These are phyloP conservation scores for Eleusine coracana DNA, from an alignment of 176 grass and related monocot species.

Conservation along the genomic window DNA sequence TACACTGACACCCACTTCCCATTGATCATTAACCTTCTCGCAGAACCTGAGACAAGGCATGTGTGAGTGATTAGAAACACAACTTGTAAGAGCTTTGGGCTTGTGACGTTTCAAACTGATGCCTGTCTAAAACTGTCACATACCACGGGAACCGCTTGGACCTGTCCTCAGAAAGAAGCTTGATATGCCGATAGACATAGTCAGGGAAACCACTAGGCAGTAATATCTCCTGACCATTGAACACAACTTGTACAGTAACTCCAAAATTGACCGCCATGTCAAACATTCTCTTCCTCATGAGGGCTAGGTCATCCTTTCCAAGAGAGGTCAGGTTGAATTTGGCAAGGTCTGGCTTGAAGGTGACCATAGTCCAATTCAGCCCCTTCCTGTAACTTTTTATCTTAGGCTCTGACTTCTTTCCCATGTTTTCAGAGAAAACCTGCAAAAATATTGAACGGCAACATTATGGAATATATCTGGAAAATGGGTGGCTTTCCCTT, in stretches of 20 bases:
- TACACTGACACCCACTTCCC: too few species aligned
- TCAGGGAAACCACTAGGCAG: constrained; percentile 46
- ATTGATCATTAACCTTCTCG: too few species aligned
- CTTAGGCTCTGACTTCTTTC: constrained; percentile 65
- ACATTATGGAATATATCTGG: too few species aligned
- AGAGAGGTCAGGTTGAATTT: constrained; percentile 83
- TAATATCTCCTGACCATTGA: constrained; percentile 62
- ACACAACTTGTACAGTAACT: constrained; percentile 74
- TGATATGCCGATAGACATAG: too few species aligned
- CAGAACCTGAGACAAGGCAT: too few species aligned
- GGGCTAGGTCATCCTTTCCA: constrained; percentile 75
- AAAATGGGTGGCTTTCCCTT: too few species aligned
- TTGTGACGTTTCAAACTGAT: too few species aligned
- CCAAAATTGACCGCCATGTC: constrained; percentile 81
- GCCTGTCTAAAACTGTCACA: too few species aligned
- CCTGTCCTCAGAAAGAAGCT: too few species aligned
- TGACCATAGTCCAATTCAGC: constrained; percentile 85
- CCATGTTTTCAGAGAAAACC: constrained; percentile 87
- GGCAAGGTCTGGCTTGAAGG: constrained; percentile 80
- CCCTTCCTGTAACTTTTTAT: constrained; percentile 73
- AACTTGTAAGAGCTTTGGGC: too few species aligned
- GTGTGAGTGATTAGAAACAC: too few species aligned
- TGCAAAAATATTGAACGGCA: constrained; percentile 13
- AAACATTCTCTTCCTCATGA: constrained; percentile 88
- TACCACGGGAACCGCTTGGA: too few species aligned